Evolutionary conservation across 2,329 filamentous ascomycete species (phyloP).

Genomic region (Talaromyces sp.): DNA sequence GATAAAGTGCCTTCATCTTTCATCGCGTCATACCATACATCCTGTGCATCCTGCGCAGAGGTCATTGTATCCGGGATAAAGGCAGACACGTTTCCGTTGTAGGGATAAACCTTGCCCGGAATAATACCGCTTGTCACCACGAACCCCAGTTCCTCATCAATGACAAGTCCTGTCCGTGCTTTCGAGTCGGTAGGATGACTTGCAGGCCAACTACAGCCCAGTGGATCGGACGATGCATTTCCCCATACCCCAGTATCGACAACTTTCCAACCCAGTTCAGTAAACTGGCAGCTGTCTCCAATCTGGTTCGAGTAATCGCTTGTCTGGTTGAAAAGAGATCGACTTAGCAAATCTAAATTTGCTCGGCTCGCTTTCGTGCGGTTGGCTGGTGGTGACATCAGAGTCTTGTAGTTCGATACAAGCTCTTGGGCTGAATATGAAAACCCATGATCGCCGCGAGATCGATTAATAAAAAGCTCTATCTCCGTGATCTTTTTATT

Average conservation of each 20-base stretch:
- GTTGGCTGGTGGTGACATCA: slow-evolving; percentile 7
- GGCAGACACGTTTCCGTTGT: slow-evolving; percentile 8
- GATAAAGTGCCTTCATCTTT: neutral
- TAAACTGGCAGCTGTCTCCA: slow-evolving; percentile 6
- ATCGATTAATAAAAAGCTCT: slow-evolving; percentile 10
- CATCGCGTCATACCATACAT: slow-evolving; percentile 5
- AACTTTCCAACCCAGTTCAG: slow-evolving; percentile 8
- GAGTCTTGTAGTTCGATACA: slow-evolving; percentile 1
- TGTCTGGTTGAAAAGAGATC: slow-evolving; percentile 2
- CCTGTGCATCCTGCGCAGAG: slow-evolving; percentile 5
- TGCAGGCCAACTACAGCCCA: slow-evolving; percentile 6
- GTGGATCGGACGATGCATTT: slow-evolving; percentile 1
- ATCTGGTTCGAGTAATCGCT: neutral
- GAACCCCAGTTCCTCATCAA: slow-evolving; percentile 11
- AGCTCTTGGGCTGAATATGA: slow-evolving; percentile 7
- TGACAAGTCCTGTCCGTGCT: slow-evolving; percentile 2
- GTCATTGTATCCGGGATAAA: slow-evolving; percentile 11
- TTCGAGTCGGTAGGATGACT: slow-evolving; percentile 6
- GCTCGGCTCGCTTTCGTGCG: slow-evolving; percentile 1
- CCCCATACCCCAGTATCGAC: slow-evolving; percentile 6
- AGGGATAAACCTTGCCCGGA: slow-evolving; percentile 8
- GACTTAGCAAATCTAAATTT: neutral
- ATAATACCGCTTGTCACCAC: slow-evolving; percentile 8
- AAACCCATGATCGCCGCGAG: slow-evolving; percentile 12
- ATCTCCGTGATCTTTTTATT: slow-evolving; percentile 9